Evolutionary conservation across 345 rosid species (phyloP).

Genomic region (Citrus mangshanensis): DNA sequence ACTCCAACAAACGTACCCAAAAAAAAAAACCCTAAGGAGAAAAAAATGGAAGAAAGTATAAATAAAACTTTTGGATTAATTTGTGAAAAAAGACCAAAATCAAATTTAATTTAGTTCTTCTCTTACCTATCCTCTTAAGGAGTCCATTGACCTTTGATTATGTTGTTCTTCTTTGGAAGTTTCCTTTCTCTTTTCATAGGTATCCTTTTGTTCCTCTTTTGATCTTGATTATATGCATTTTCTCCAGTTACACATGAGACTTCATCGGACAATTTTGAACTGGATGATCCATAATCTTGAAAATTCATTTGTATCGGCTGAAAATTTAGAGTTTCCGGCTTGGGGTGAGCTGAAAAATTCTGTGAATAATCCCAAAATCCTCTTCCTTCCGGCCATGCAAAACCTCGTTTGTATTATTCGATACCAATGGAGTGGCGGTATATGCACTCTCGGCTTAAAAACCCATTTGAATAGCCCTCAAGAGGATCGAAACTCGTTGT

Average conservation of each 20-base stretch:
- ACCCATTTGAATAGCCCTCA: no score
- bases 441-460: no score
- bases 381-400: no score
- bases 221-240: conserved; percentile 9
- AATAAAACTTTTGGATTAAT: not conserved
- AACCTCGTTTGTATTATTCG: no score
- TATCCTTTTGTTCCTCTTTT: conserved; percentile 21
- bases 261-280: conserved; percentile 12
- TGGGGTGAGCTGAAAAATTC: no score
- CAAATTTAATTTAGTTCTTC: not conserved
- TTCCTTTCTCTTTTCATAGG: conserved; percentile 18
- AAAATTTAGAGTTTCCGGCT: no score
- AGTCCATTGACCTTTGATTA: conserved; percentile 77
- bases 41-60: not conserved
- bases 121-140: conserved; percentile 51
- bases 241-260: conserved; percentile 18
- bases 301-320: no score
- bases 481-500: no score
- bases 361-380: no score
- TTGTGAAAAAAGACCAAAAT: not conserved
- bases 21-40: not conserved
- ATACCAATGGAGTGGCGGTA: no score
- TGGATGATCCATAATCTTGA: conserved; percentile 5
- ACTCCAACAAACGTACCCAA: not conserved
- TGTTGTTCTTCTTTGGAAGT: conserved; percentile 20